Percentiles rank a stretch among this genome's conserved stretches.
Conservation (phyloP, 2,329 filamentous ascomycete genomes). For the Dactylellina drechsleri region DNA sequence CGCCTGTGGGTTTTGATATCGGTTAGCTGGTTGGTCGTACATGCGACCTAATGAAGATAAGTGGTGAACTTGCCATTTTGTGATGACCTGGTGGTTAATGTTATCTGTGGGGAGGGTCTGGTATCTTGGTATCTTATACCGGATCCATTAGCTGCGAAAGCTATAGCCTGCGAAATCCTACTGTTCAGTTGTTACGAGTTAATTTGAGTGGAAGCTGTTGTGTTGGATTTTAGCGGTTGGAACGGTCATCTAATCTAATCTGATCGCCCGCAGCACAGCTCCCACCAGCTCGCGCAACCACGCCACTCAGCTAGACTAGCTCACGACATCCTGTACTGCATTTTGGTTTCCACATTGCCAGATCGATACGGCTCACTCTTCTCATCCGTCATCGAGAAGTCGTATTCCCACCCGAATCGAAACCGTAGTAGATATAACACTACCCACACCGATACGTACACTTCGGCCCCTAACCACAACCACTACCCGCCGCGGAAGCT, state of each 20-base stretch:
- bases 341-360: slow-evolving; percentile 19
- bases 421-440: background rate
- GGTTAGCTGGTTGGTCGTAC: background rate
- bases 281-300: slow-evolving; percentile 30
- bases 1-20: slow-evolving; percentile 65
- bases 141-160: too few species aligned
- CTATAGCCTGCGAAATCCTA: too few species aligned
- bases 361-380: slow-evolving; percentile 23
- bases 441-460: background rate
- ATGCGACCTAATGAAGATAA: background rate
- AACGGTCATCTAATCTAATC: slow-evolving; percentile 46
- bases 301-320: background rate
- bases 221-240: slow-evolving; percentile 47
- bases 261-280: slow-evolving; percentile 27
- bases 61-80: slow-evolving; percentile 9
- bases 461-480: slow-evolving; percentile 38
- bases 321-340: slow-evolving; percentile 7
- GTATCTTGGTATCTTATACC: background rate
- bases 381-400: slow-evolving; percentile 30
- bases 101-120: background rate
- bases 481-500: slow-evolving; percentile 44
- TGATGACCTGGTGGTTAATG: background rate
- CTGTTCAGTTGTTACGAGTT: too few species aligned
- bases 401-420: slow-evolving; percentile 7
- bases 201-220: background rate